Conservation (phyloP, 1,284 basidiomycete genomes). For the Leccinum subrobustum region DNA sequence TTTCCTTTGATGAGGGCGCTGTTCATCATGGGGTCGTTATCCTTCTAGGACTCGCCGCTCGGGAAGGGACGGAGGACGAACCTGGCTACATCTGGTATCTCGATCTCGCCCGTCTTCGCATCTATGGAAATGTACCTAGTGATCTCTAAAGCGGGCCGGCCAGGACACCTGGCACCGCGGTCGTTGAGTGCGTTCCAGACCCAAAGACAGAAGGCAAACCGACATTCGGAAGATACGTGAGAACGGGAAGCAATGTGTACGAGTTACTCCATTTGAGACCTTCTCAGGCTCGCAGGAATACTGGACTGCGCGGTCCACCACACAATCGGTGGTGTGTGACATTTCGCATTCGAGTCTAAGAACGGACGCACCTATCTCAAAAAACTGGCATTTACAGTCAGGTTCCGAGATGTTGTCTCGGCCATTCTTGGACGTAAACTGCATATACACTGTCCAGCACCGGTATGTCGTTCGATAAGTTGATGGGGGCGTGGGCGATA, state of each 20-base stretch:
- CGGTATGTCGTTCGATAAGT: neutral
- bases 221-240: constrained; percentile 71
- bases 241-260: constrained; percentile 64
- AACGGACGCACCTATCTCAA: constrained; percentile 49
- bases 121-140: constrained; percentile 60
- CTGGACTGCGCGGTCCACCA: constrained; percentile 38
- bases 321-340: constrained; percentile 11
- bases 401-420: neutral
- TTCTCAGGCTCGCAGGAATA: constrained; percentile 54
- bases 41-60: constrained; percentile 1
- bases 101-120: constrained; percentile 59
- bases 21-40: constrained; percentile 12
- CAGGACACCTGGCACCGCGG: constrained; percentile 52
- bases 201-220: constrained; percentile 29
- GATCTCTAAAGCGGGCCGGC: constrained; percentile 65
- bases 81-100: constrained; percentile 49
- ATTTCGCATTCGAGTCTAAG: neutral
- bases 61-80: constrained; percentile 28
- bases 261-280: constrained; percentile 29
- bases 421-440: constrained; percentile 11
- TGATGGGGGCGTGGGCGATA: neutral
- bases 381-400: constrained; percentile 48
- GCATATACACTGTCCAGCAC: neutral
- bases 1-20: constrained; percentile 51
- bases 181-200: constrained; percentile 7